These are phyloP conservation scores for Stevia rebaudiana DNA, from an alignment of 140 eudicot species.

Conservation along the genomic window DNA sequence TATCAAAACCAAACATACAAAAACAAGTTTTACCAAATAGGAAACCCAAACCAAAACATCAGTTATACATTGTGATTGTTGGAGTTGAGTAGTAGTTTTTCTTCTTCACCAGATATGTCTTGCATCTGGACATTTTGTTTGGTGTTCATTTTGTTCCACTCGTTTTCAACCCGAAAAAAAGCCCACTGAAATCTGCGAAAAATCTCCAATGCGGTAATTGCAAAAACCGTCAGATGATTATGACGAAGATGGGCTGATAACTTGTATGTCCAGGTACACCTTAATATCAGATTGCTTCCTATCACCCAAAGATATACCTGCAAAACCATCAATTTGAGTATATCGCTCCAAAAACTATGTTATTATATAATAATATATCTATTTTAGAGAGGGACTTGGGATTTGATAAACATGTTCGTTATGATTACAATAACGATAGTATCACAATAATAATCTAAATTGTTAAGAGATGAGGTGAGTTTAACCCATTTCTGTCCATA, in stretches of 20 bases:
- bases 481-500: conserved; percentile 88
- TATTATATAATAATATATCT: background rate
- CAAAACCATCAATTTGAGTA: background rate
- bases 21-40: conserved; percentile 11
- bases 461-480: background rate
- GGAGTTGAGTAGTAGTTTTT: conserved; percentile 52
- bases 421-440: conserved; percentile 2
- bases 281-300: conserved; percentile 80
- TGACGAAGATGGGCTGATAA: conserved; percentile 96
- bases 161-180: conserved; percentile 88
- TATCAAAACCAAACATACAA: conserved; percentile 14
- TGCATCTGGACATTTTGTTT: conserved; percentile 43
- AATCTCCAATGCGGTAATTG: conserved; percentile 70
- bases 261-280: conserved; percentile 99
- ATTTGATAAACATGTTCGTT: background rate
- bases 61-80: conserved; percentile 54
- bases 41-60: conserved; percentile 5
- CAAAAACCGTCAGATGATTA: conserved; percentile 68
- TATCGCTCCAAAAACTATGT: background rate
- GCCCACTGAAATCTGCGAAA: conserved; percentile 93
- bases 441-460: background rate
- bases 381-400: background rate
- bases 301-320: conserved; percentile 82
- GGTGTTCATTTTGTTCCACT: conserved; percentile 68
- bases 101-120: conserved; percentile 55